Evolutionary conservation across 805 yeast genomes (phyloP).

Genomic region (Alloascoidea africana): DNA sequence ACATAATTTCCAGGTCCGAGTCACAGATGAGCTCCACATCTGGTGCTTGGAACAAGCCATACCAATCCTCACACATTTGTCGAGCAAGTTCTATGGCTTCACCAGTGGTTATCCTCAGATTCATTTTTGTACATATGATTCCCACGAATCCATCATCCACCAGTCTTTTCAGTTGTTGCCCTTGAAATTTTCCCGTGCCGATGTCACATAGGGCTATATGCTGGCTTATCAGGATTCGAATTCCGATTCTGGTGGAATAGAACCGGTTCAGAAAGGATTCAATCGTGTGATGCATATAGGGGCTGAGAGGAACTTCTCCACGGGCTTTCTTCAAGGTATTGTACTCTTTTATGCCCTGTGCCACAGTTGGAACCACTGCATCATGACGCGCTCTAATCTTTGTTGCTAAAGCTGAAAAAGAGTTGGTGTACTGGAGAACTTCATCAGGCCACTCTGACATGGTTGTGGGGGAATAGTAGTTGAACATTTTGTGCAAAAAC

Average conservation of each 20-base stretch:
- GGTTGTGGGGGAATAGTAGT: conserved; percentile 1
- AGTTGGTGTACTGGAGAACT: background rate
- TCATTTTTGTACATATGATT: conserved; percentile 29
- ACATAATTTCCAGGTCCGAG: conserved; percentile 27
- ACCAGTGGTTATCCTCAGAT: conserved; percentile 29
- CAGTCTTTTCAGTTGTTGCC: background rate
- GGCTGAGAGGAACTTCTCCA: conserved; percentile 7
- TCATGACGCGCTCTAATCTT: conserved; percentile 29
- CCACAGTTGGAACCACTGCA: conserved; percentile 35
- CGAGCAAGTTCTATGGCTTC: conserved; percentile 33
- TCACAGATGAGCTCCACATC: conserved; percentile 27
- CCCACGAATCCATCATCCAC: conserved; percentile 23
- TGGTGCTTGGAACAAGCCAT: conserved; percentile 30
- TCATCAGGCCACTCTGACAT: conserved; percentile 2
- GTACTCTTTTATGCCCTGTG: conserved; percentile 35
- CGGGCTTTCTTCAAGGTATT: conserved; percentile 22
- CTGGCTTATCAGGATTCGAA: conserved; percentile 31
- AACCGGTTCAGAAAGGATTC: conserved; percentile 30
- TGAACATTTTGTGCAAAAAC: background rate
- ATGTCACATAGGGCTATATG: conserved; percentile 29
- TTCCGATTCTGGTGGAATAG: conserved; percentile 32
- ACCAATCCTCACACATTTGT: conserved; percentile 30
- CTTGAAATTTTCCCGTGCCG: conserved; percentile 12
- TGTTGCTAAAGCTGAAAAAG: background rate
- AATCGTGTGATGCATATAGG: conserved; percentile 23